phyloP scores from a whole-genome alignment of 2,329 filamentous ascomycete species.

The Dothideomycetes sp. region DNA sequence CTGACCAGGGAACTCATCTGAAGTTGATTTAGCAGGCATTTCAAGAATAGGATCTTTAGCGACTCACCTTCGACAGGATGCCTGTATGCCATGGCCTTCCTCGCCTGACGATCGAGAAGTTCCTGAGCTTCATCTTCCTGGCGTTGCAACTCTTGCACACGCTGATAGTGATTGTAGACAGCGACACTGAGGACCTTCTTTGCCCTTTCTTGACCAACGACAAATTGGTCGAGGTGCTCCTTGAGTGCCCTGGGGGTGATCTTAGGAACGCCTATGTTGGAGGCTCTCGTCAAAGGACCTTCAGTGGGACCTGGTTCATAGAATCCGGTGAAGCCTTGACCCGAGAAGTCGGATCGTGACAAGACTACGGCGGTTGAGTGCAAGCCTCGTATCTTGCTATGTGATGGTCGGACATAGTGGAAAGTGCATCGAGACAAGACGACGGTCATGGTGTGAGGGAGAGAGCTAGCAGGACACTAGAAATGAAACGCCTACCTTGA shows the following conservation, averaged over 20 bases:
- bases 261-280: slow-evolving; percentile 47
- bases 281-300: slow-evolving; percentile 53
- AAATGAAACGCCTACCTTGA: slow-evolving; percentile 22
- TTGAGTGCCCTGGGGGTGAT: slow-evolving; percentile 63
- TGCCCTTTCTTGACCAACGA: slow-evolving; percentile 88
- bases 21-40: slow-evolving; percentile 21
- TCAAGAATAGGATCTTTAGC: slow-evolving; percentile 30
- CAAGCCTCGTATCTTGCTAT: slow-evolving; percentile 24
- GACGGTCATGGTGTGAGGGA: slow-evolving; percentile 15
- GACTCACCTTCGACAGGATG: slow-evolving; percentile 67
- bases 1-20: slow-evolving; percentile 54
- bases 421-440: slow-evolving; percentile 24
- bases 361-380: slow-evolving; percentile 34
- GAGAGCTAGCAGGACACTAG: slow-evolving; percentile 30
- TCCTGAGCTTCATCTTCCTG: slow-evolving; percentile 73
- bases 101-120: slow-evolving; percentile 59
- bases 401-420: slow-evolving; percentile 34
- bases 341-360: slow-evolving; percentile 53
- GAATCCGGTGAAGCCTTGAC: slow-evolving; percentile 51
- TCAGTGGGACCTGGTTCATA: slow-evolving; percentile 57
- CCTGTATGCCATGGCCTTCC: slow-evolving; percentile 52
- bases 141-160: slow-evolving; percentile 65
- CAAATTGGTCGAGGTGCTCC: slow-evolving; percentile 86
- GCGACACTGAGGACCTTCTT: slow-evolving; percentile 90
- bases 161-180: slow-evolving; percentile 94